Evolutionary conservation across 2,329 filamentous ascomycete genomes (phyloP), one percentile per base, ranked within the genome.

Genomic region (Claviceps cyperi): DNA sequence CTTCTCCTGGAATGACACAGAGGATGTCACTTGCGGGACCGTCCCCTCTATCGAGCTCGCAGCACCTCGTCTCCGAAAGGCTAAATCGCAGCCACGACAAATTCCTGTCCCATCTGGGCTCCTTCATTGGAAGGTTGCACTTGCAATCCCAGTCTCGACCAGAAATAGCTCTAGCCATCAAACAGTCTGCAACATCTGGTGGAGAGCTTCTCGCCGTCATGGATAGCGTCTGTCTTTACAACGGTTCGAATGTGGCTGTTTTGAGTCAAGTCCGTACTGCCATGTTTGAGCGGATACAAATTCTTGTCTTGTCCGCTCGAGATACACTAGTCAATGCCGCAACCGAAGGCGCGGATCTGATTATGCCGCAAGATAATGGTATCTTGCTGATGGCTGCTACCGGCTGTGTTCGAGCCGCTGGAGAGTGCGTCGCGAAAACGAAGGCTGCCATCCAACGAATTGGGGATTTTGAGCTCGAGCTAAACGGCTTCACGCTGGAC

Each of bases 111-210:
- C 85, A 90, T 61, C 78, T 98, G 48, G 91, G 87, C 47, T 94
- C 88, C 4, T 95, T 97, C 64, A 91, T 97, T 62, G 92, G 92
- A 15, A 75, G 80, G 38, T 76, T 96, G 50, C 88, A 96, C 65
- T 74, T 96, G 53, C 89, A 96, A 63, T 92, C 90, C n/a, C 84
- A 92, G 54, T 92, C 89, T 7, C 84, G 88, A 8, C 80, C 84
- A 1, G 89, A 95, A 63, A 75, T 97, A 46, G 80, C 89, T 35
- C 69, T 82, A 11, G 89, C 86, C 15, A 91, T 94, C 46, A 83
- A 86, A 61, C 83, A 91, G 62, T 87, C 90, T 8, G 86, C 90
- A 9, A 75, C 80, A 7, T 89, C 90, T 2, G 94, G 90, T 55
- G 83, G 83, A 45, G 80, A 84, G 56, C 74, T 97, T 46, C 73